phyloP scores from a whole-genome alignment of 2,329 filamentous ascomycete species.

The Clarireedia sp. region DNA sequence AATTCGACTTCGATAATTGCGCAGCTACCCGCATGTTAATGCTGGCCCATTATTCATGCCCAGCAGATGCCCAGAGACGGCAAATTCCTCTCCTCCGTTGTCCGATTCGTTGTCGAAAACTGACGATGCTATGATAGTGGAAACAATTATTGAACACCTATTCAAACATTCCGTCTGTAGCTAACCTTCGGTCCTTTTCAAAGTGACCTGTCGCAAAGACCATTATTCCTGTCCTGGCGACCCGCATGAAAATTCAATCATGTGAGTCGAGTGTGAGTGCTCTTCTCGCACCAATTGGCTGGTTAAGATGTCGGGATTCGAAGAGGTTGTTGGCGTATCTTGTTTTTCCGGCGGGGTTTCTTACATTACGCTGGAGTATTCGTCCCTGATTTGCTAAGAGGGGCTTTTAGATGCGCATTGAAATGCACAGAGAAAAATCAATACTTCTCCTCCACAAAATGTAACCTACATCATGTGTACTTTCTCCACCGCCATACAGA shows the following conservation, averaged over 20 bases:
- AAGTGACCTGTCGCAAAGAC: slow-evolving; percentile 14
- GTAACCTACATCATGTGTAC: slow-evolving; percentile 8
- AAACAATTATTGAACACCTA: background rate
- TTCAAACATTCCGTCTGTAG: slow-evolving; percentile 1
- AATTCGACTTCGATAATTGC: slow-evolving; percentile 5
- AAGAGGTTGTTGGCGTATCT: slow-evolving; percentile 2
- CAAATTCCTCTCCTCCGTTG: background rate
- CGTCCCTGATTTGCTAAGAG: background rate
- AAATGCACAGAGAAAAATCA: background rate
- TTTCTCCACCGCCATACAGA: slow-evolving; percentile 4
- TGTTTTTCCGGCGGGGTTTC: background rate
- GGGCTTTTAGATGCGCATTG: background rate
- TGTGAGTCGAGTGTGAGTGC: slow-evolving; percentile 27
- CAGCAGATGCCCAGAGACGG: background rate
- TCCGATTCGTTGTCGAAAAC: background rate
- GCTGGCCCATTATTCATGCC: background rate
- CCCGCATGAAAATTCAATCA: slow-evolving; percentile 27
- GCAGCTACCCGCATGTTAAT: background rate
- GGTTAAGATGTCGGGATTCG: background rate
- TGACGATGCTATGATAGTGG: background rate
- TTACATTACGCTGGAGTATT: background rate
- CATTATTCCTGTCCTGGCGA: slow-evolving; percentile 15
- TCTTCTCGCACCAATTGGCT: slow-evolving; percentile 18
- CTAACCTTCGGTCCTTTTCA: slow-evolving; percentile 15
- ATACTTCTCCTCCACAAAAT: slow-evolving; percentile 6